A percentile compares a stretch with the other conserved stretches of the same genome.
phyloP scores from a whole-genome alignment of 495 filamentous ascomycete genomes.

The Glarea lozoyensis region DNA sequence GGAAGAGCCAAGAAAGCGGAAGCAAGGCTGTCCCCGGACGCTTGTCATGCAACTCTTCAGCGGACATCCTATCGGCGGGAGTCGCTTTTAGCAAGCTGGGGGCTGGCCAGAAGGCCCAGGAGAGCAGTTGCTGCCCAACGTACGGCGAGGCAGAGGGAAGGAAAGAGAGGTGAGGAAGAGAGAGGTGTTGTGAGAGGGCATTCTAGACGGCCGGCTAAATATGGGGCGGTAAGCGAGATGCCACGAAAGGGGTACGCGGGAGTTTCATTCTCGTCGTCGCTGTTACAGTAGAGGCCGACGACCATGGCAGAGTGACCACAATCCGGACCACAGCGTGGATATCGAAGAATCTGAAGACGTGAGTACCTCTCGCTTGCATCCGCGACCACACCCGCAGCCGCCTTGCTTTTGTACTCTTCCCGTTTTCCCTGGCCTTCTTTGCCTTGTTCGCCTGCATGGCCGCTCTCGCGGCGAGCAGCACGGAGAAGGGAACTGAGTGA shows the following conservation, averaged over 20 bases:
- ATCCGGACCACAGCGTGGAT: too few relatives aligned
- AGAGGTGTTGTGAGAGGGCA: not conserved
- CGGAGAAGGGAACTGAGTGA: not conserved
- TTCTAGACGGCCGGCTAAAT: not conserved
- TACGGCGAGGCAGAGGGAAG: not conserved
- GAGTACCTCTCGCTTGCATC: not conserved
- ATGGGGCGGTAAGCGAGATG: too few relatives aligned
- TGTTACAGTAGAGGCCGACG: too few relatives aligned
- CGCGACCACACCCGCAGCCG: slow-evolving; percentile 13
- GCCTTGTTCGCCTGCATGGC: slow-evolving; percentile 5
- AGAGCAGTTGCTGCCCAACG: slow-evolving; percentile 18
- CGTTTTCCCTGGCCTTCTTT: not conserved
- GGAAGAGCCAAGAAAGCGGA: slow-evolving; percentile 1
- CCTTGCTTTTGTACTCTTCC: slow-evolving; percentile 14
- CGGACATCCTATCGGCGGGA: slow-evolving; percentile 14
- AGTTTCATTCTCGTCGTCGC: too few relatives aligned
- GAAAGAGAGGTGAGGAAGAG: not conserved
- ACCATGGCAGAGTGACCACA: too few relatives aligned
- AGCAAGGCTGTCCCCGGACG: slow-evolving; percentile 18
- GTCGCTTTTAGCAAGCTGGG: not conserved
- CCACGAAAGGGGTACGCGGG: too few relatives aligned
- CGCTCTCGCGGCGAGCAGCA: not conserved
- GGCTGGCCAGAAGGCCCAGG: not conserved
- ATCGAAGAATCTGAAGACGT: too few relatives aligned
- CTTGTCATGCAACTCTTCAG: slow-evolving; percentile 12